Base-by-base conservation (phyloP, 2,329 filamentous ascomycete genomes). In the Chrysoporthe cubensis region DNA sequence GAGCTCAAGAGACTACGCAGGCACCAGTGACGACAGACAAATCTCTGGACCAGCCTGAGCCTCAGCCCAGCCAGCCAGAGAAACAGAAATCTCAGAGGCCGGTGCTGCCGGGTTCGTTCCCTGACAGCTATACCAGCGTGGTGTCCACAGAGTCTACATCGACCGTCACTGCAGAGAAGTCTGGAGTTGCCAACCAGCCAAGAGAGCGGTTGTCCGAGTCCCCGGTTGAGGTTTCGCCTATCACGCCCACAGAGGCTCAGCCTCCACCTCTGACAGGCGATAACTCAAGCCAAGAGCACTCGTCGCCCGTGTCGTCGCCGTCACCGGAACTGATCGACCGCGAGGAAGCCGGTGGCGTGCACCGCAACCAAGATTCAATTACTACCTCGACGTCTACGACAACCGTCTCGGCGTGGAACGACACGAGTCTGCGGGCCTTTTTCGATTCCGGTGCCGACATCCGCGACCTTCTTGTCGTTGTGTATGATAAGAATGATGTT, bases 401-500 rank as follows among this genome's bases (percentile, higher is more conserved):
- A 18, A 82, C 83, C 18, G 85, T 86, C 26, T 85, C 90, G 37
- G 87, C 89, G 0, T 99, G 96, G 96, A 95, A 93, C 70, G 95
- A 98, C 78, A 85, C 89, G 66, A 92, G 89, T 73, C 86, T 99
- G 40, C 89, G 93, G 69, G 90, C 92, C 16, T 99, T 97, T 80
- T 91, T 98, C 74, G 95, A 98, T 72, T 93, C 96, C 72, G 89
- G 93, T 69, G 90, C 90, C 44, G 93, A 97, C 71, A 93, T 99
- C 72, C 88, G 93, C 62, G 95, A 99, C 76, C 87, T 98, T 76
- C 85, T 98, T 63, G 87, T 94, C 48, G 91, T 99, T 69, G 93
- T 99, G 40, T 94, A 97, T 76, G 94, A 98, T 79, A 97, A 94
- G 77, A 91, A 89, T 16, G 92, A 94, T 68, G 89, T 96, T 18